Evolutionary conservation across 345 rosid species (phyloP).

Genomic region (Pseudoturritis turrita): DNA sequence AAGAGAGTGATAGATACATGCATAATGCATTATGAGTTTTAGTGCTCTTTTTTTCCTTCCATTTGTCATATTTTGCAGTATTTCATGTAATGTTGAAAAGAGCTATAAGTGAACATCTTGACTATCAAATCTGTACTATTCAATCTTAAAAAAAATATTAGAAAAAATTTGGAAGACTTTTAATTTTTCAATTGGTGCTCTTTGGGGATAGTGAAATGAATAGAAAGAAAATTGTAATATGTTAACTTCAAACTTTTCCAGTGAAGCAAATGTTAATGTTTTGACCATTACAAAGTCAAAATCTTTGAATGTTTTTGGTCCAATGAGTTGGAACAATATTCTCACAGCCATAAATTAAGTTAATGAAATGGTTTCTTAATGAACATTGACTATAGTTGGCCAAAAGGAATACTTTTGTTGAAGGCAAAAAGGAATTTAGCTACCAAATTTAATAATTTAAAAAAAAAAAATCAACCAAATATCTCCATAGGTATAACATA

Average conservation of each 20-base stretch:
- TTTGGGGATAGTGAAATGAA: neutral
- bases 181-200: neutral
- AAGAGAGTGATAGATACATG: conserved; percentile 1
- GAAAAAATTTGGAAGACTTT: neutral
- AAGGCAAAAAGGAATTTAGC: neutral
- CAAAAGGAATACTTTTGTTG: neutral
- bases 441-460: neutral
- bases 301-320: conserved; percentile 20
- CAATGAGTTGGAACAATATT: conserved; percentile 17
- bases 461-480: neutral
- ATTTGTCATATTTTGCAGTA: neutral
- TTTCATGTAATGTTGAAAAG: neutral
- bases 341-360: neutral
- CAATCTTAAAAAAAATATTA: neutral
- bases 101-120: neutral
- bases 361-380: conserved; percentile 7
- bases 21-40: conserved; percentile 2
- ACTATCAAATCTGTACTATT: neutral
- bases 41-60: neutral
- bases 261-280: conserved; percentile 6
- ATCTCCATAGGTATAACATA: neutral
- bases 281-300: conserved; percentile 29
- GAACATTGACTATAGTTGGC: conserved; percentile 25
- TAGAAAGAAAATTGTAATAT: neutral
- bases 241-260: neutral